Percentiles rank a stretch among this genome's conserved stretches.
phyloP scores from a whole-genome alignment of 371 early-diverging fungal genomes.

The Ordospora colligata region DNA sequence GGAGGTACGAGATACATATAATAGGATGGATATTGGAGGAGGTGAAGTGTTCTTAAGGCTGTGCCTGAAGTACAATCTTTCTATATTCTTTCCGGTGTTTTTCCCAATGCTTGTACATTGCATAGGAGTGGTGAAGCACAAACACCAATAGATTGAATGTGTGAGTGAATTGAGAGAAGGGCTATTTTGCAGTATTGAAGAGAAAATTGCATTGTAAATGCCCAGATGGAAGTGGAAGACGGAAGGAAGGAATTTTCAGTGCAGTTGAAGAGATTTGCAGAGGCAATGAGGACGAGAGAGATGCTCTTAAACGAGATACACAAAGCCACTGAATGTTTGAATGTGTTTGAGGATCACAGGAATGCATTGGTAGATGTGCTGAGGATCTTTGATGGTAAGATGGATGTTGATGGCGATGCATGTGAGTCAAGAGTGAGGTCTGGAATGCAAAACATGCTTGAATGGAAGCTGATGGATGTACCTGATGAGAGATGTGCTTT shows the following conservation, averaged over 20 bases:
- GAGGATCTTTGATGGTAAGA: not conserved
- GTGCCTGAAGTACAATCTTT: not conserved
- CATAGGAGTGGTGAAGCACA: not conserved
- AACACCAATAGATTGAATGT: too few relatives aligned
- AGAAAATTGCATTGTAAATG: not conserved
- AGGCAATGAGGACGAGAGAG: not conserved
- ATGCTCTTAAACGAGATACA: not conserved
- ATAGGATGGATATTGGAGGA: not conserved
- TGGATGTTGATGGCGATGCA: not conserved
- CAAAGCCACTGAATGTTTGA: not conserved
- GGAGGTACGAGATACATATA: not conserved
- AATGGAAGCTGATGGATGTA: not conserved
- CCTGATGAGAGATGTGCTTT: not conserved
- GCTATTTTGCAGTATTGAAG: not conserved
- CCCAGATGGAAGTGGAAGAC: not conserved
- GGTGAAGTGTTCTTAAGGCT: not conserved
- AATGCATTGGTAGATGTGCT: not conserved
- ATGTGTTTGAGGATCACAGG: not conserved
- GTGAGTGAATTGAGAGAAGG: not conserved
- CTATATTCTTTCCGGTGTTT: conserved; percentile 17
- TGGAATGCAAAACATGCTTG: not conserved
- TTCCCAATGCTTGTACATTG: not conserved
- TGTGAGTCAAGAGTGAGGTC: not conserved
- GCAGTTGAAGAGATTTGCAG: not conserved
- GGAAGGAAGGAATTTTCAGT: not conserved